Evolutionary conservation across 2,329 filamentous ascomycete species (phyloP).

Genomic region (Alternaria novae-zelandiae): DNA sequence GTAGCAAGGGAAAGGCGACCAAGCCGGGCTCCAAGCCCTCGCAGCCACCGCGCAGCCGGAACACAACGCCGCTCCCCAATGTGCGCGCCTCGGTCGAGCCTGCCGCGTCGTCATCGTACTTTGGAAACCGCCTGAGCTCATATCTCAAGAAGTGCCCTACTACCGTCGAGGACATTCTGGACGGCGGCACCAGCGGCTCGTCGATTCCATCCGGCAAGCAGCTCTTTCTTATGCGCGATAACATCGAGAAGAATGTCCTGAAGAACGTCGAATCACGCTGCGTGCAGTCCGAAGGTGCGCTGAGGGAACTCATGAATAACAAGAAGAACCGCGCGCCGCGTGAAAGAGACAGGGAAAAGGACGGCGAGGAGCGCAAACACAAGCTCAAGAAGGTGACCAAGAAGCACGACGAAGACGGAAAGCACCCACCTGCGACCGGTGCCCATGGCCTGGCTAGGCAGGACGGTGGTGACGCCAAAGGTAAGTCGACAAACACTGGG

Average conservation of each 20-base stretch:
- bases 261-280: constrained; percentile 59
- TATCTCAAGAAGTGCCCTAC: constrained; percentile 63
- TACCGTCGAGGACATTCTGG: constrained; percentile 73
- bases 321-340: constrained; percentile 67
- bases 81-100: constrained; percentile 55
- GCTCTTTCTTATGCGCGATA: constrained; percentile 68
- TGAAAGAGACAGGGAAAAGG: constrained; percentile 58
- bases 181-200: constrained; percentile 62
- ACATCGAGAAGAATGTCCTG: constrained; percentile 64
- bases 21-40: constrained; percentile 47
- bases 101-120: constrained; percentile 58
- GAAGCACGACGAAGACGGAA: constrained; percentile 74
- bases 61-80: constrained; percentile 73
- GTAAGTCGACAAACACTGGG: constrained; percentile 33
- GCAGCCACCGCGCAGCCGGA: constrained; percentile 65
- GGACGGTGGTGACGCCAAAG: constrained; percentile 67
- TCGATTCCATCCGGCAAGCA: constrained; percentile 64
- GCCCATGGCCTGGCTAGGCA: constrained; percentile 69
- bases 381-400: constrained; percentile 70
- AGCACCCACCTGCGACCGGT: constrained; percentile 65
- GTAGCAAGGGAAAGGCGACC: constrained; percentile 59
- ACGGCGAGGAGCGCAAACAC: constrained; percentile 52
- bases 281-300: constrained; percentile 72
- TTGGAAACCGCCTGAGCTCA: constrained; percentile 65
- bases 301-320: constrained; percentile 71